Base-by-base conservation (phyloP, 1,139 yeast species). In the Hansenula lynferdii region DNA sequence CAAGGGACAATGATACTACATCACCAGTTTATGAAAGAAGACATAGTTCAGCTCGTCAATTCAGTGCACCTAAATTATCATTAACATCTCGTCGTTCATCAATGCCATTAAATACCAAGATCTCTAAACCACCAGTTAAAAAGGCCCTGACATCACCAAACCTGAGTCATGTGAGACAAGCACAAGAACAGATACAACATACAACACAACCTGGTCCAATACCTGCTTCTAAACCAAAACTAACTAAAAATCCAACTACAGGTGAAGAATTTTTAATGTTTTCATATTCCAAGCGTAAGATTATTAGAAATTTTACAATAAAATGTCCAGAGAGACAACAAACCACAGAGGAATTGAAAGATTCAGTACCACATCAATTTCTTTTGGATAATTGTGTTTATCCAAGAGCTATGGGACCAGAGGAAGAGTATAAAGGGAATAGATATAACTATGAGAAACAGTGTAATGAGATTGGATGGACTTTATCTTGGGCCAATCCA, bases 401-500 rank as follows among this genome's bases (percentile, higher is more conserved):
- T 42, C 73, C 72, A 6, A 53, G 66, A 21, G 75, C 75, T 1
- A 60, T 63, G 52, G 70, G 63, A 5, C 64, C 70, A 1, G 53
- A 56, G 1, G 61, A 56, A 15, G 60, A 61, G 39, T 69, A 69
- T 48, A 58, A 53, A 28, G 75, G 75, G 7, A 69, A 67, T 42
- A 61, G 76, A 23, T 65, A 62, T 24, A 51, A 56, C 34, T 70
- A 70, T 48, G 76, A 70, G 41, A 61, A 63, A 18, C 67, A 63
- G 36, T 71, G 76, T 53, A 70, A 70, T 47, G 56, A 59, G 28
- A 62, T 71, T 36, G 76, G 75, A 6, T 70, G 76, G 75, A 58
- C 61, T 15, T 49, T 70, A 28, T 60, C 69, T 6, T 60, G 55
- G 49, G 50, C 61, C 25, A 70, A 70, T 45, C 69, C 72, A 1